Conservation (phyloP, 192 early-diverging fungal genomes). For the Dissophora ornata region DNA sequence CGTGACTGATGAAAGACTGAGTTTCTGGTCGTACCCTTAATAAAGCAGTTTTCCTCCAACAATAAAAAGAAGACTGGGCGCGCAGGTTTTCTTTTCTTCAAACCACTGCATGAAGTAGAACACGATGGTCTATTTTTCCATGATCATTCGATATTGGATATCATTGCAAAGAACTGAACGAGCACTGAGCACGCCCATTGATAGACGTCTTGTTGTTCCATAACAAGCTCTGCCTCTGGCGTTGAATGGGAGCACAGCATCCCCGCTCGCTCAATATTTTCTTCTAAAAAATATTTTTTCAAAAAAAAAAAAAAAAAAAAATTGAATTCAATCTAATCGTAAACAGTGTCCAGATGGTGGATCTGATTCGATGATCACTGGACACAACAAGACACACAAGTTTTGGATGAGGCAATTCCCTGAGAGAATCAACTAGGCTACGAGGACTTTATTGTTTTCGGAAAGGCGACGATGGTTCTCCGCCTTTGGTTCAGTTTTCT, state of each 20-base stretch:
- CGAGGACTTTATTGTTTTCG: conserved; percentile 20
- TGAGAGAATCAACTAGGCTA: conserved; percentile 21
- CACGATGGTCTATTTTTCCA: conserved; percentile 23
- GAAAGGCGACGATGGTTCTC: not conserved
- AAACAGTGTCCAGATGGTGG: too few relatives aligned
- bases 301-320: not conserved
- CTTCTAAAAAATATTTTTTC: not conserved
- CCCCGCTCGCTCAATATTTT: conserved; percentile 36
- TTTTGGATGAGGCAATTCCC: too few relatives aligned
- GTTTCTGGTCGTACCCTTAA: too few relatives aligned
- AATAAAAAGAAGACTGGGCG: too few relatives aligned
- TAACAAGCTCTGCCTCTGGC: conserved; percentile 52
- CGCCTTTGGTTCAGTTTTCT: conserved; percentile 16
- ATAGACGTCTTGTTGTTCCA: conserved; percentile 36
- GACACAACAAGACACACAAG: too few relatives aligned
- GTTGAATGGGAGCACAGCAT: conserved; percentile 24
- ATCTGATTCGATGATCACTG: too few relatives aligned
- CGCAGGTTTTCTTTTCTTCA: too few relatives aligned
- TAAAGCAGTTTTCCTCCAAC: too few relatives aligned
- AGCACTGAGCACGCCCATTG: conserved; percentile 51
- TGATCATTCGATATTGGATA: conserved; percentile 55
- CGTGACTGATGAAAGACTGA: too few relatives aligned
- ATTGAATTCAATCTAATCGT: not conserved
- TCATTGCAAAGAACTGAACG: conserved; percentile 33
- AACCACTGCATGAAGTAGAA: conserved; percentile 49